Conservation (phyloP, 345 rosid species). For the Citrus hindsii region DNA sequence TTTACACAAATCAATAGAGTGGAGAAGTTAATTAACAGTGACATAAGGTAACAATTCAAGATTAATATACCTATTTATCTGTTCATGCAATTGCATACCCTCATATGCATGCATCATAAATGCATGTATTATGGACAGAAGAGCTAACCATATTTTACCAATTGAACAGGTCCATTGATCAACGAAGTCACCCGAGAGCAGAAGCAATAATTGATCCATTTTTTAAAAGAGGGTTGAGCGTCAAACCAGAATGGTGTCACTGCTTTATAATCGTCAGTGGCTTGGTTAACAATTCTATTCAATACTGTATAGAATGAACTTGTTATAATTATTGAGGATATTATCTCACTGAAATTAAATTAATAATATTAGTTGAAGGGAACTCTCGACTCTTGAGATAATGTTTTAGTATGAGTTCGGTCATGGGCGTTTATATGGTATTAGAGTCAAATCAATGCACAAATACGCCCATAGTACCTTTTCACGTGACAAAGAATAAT, state of each 20-base stretch:
- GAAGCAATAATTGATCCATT: neutral
- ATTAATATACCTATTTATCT: neutral
- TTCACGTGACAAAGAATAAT: no score
- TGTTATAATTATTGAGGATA: no score
- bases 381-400: no score
- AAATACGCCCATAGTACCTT: rapidly evolving
- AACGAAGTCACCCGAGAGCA: neutral
- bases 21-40: no score
- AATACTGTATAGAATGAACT: no score
- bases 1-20: no score
- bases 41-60: neutral
- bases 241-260: neutral
- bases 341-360: no score
- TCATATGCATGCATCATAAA: neutral
- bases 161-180: neutral
- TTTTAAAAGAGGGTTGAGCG: neutral
- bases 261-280: neutral
- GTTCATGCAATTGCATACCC: no score
- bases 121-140: neutral
- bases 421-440: no score
- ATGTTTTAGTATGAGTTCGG: no score
- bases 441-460: no score
- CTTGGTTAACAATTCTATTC: neutral
- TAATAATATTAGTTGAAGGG: no score
- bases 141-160: neutral